Percentiles rank a stretch among this genome's conserved stretches.
phyloP scores from a whole-genome alignment of 2,329 filamentous ascomycete genomes.

The Colletotrichum eremochloae region DNA sequence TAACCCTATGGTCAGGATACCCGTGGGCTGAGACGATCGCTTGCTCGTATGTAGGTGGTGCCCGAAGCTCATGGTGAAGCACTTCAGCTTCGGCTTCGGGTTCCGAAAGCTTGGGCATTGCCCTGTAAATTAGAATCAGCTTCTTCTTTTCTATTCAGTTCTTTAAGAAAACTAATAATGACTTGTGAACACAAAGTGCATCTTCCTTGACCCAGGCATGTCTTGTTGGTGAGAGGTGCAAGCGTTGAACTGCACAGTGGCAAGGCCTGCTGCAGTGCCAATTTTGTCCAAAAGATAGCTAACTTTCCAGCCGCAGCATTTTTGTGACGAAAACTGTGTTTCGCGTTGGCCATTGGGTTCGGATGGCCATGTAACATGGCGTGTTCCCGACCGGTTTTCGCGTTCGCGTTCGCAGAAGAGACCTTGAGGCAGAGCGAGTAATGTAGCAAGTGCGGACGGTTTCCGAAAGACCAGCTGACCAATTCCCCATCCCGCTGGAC shows the following conservation, averaged over 20 bases:
- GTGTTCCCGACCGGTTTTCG: slow-evolving; percentile 9
- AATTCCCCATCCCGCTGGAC: neutral
- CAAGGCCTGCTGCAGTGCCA: slow-evolving; percentile 25
- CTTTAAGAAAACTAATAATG: slow-evolving; percentile 35
- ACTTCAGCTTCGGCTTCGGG: slow-evolving; percentile 24
- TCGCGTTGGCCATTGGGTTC: slow-evolving; percentile 15
- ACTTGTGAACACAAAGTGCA: slow-evolving; percentile 27
- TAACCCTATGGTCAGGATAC: slow-evolving; percentile 17
- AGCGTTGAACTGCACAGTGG: slow-evolving; percentile 16
- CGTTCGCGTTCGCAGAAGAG: slow-evolving; percentile 4
- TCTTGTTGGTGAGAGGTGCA: neutral
- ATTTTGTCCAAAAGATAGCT: neutral
- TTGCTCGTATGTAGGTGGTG: slow-evolving; percentile 10
- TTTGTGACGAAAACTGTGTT: slow-evolving; percentile 37
- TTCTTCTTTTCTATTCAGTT: slow-evolving; percentile 27
- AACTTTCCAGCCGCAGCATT: slow-evolving; percentile 21
- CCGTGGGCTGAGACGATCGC: slow-evolving; percentile 24
- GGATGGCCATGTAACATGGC: slow-evolving; percentile 12
- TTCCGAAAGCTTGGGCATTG: slow-evolving; percentile 15
- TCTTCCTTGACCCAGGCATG: slow-evolving; percentile 11
- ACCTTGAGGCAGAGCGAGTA: neutral
- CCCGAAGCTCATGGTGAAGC: slow-evolving; percentile 15
- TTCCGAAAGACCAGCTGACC: slow-evolving; percentile 9
- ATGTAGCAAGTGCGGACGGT: neutral
- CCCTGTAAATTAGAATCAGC: slow-evolving; percentile 33